Evolutionary conservation across 805 yeast species (phyloP).

Genomic region (Candida succiphila): DNA sequence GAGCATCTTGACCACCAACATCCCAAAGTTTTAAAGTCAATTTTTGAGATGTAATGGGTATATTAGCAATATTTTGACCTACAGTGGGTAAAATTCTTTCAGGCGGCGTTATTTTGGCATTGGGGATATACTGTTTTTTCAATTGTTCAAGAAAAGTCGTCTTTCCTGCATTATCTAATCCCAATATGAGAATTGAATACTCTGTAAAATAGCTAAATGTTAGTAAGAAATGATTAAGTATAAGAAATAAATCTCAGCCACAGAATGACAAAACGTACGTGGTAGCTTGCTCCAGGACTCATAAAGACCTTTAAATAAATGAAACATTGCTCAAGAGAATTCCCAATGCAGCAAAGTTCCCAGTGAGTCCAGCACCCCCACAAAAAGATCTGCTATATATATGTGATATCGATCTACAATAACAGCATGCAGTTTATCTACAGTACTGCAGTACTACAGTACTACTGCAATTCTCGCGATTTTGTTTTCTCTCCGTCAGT

Average conservation of each 20-base stretch:
- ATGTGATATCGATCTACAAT: too few species aligned
- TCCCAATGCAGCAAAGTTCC: too few species aligned
- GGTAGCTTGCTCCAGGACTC: conserved; percentile 48
- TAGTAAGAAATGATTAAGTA: conserved; percentile 7
- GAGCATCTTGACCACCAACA: conserved; percentile 87
- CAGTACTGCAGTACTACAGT: too few species aligned
- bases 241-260: conserved; percentile 6
- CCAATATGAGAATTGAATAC: conserved; percentile 72
- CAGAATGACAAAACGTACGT: conserved; percentile 19
- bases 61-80: conserved; percentile 72
- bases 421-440: too few species aligned
- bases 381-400: too few species aligned
- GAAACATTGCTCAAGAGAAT: conserved; percentile 40
- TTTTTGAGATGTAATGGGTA: conserved; percentile 24
- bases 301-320: conserved; percentile 52
- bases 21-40: conserved; percentile 82
- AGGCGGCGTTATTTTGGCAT: conserved; percentile 35
- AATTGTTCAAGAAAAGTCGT: conserved; percentile 69
- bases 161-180: conserved; percentile 94
- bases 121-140: conserved; percentile 41
- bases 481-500: too few species aligned
- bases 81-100: conserved; percentile 82
- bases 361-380: too few species aligned
- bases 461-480: too few species aligned
- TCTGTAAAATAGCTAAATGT: conserved; percentile 22